These are phyloP conservation scores for Aspergillus brasiliensis DNA, from an alignment of 2,329 filamentous ascomycete species.

Conservation along the genomic window DNA sequence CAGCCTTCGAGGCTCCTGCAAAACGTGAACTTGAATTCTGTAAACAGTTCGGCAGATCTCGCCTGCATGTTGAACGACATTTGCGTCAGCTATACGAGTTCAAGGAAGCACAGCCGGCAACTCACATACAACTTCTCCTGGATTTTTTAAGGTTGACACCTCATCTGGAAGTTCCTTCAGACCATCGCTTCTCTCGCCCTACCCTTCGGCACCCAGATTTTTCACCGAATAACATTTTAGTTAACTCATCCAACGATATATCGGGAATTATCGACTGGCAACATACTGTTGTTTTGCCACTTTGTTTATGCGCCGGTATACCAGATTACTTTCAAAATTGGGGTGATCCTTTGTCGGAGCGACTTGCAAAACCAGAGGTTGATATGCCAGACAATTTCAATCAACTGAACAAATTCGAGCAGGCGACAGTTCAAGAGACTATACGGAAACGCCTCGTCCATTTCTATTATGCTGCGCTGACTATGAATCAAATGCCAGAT, in stretches of 20 bases:
- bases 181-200: constrained; percentile 22
- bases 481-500: constrained; percentile 24
- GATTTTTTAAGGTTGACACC: constrained; percentile 22
- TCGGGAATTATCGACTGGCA: constrained; percentile 37
- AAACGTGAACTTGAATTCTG: constrained; percentile 29
- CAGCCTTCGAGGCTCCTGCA: constrained; percentile 26
- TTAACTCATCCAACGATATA: constrained; percentile 29
- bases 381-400: constrained; percentile 28
- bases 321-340: constrained; percentile 39
- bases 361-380: constrained; percentile 23
- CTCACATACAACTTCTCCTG: constrained; percentile 18
- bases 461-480: constrained; percentile 30
- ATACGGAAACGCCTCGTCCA: constrained; percentile 26
- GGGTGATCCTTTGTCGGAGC: constrained; percentile 32
- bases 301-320: constrained; percentile 32
- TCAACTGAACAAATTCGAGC: constrained; percentile 22
- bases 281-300: constrained; percentile 31
- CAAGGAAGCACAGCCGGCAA: constrained; percentile 12
- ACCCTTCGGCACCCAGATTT: constrained; percentile 30
- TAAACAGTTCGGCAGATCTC: constrained; percentile 24
- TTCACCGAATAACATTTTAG: constrained; percentile 35
- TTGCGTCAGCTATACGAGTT: constrained; percentile 25
- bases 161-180: constrained; percentile 18
- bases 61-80: constrained; percentile 23
- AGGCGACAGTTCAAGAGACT: constrained; percentile 23